Conservation (phyloP, 75 land plant genomes). For the Pseudotsuga menziesii region DNA sequence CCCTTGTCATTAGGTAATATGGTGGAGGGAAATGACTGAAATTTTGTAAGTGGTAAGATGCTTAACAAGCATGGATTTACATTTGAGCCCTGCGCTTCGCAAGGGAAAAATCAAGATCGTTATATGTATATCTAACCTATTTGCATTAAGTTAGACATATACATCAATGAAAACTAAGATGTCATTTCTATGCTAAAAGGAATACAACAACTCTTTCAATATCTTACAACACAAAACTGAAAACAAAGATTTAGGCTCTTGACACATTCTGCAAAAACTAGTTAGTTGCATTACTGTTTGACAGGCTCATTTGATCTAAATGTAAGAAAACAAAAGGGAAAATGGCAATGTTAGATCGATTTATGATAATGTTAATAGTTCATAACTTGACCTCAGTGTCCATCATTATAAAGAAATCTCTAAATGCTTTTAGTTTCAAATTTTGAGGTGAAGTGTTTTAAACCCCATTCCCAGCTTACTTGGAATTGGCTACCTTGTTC, state of each 20-base stretch:
- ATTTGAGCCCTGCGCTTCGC: not conserved
- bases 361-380: not conserved
- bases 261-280: not conserved
- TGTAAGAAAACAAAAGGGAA: not conserved
- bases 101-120: not conserved
- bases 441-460: too few relatives aligned
- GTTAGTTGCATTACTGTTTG: not conserved
- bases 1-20: not conserved
- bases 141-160: not conserved
- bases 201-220: not conserved
- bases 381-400: too few relatives aligned
- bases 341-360: not conserved
- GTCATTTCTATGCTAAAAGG: not conserved
- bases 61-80: not conserved
- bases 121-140: not conserved
- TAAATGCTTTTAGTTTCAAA: too few relatives aligned
- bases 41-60: not conserved
- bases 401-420: too few relatives aligned
- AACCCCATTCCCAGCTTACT: too few relatives aligned
- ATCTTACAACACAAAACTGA: not conserved
- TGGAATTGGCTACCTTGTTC: too few relatives aligned
- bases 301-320: not conserved
- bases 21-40: not conserved
- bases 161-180: not conserved
- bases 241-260: not conserved